Evolutionary conservation across 2,329 filamentous ascomycete species (phyloP).

Genomic region (Exophiala sp.): DNA sequence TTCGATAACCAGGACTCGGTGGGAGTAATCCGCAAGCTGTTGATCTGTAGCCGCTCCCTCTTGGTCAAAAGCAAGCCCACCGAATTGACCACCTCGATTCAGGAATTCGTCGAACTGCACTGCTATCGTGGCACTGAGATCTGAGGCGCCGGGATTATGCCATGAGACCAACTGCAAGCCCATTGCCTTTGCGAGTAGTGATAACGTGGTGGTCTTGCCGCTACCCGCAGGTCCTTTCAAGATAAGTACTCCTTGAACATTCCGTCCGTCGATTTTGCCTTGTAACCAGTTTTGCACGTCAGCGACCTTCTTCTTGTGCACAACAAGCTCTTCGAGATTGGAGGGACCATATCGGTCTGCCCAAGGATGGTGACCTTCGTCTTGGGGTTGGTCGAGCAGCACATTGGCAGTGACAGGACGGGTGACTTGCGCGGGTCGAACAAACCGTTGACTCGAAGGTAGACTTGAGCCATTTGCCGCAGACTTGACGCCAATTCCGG

Average conservation of each 20-base stretch:
- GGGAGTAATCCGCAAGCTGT: conserved; percentile 30
- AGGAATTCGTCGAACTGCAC: conserved; percentile 91
- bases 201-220: conserved; percentile 86
- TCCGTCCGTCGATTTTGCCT: conserved; percentile 62
- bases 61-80: conserved; percentile 57
- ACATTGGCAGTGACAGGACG: background rate
- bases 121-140: conserved; percentile 60
- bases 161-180: conserved; percentile 78
- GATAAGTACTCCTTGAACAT: conserved; percentile 68
- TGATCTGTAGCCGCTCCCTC: conserved; percentile 3
- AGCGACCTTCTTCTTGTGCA: conserved; percentile 89
- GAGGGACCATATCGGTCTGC: conserved; percentile 76
- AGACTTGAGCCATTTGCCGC: conserved; percentile 17
- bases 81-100: conserved; percentile 74
- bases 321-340: conserved; percentile 77
- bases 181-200: conserved; percentile 73
- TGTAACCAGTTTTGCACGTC: conserved; percentile 84
- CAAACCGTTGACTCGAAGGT: conserved; percentile 26
- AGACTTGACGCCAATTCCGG: background rate
- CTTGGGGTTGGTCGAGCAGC: background rate
- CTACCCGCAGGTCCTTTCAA: conserved; percentile 88
- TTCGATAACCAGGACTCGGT: conserved; percentile 68
- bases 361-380: conserved; percentile 64
- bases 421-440: conserved; percentile 11
- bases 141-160: conserved; percentile 72